Percentiles rank a stretch among this genome's conserved stretches.
Evolutionary conservation across 2,329 filamentous ascomycete species (phyloP).

Genomic region (Nemania sp.): DNA sequence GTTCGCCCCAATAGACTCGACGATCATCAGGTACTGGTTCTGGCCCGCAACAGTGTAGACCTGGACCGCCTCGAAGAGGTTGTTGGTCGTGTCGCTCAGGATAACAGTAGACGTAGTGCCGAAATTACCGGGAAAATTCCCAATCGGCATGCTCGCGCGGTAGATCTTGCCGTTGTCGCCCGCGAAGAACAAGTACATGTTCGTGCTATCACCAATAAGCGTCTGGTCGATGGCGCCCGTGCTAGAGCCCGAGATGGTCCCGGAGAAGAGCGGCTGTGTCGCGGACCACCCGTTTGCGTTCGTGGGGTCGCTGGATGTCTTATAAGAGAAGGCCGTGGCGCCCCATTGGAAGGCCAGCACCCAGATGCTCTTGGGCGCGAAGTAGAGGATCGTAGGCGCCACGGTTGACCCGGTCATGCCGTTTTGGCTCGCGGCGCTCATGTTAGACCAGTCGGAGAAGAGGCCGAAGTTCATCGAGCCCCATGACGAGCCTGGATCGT

Average conservation of each 20-base stretch:
- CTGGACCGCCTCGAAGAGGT: slow-evolving; percentile 75
- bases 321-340: slow-evolving; percentile 68
- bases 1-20: slow-evolving; percentile 68
- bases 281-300: slow-evolving; percentile 68
- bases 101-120: slow-evolving; percentile 63
- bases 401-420: slow-evolving; percentile 61
- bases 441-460: slow-evolving; percentile 65
- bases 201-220: slow-evolving; percentile 68
- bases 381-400: slow-evolving; percentile 73
- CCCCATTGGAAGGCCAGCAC: slow-evolving; percentile 76
- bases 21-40: slow-evolving; percentile 73
- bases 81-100: slow-evolving; percentile 64
- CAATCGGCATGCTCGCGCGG: slow-evolving; percentile 71
- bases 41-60: slow-evolving; percentile 71
- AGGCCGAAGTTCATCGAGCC: slow-evolving; percentile 70
- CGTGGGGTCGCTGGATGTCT: slow-evolving; percentile 68
- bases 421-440: slow-evolving; percentile 65
- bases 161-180: slow-evolving; percentile 77
- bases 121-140: slow-evolving; percentile 71
- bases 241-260: slow-evolving; percentile 61
- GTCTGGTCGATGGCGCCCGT: slow-evolving; percentile 73
- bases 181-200: slow-evolving; percentile 76
- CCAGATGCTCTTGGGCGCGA: slow-evolving; percentile 71
- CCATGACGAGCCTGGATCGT: slow-evolving; percentile 58
- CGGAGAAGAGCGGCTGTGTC: slow-evolving; percentile 66